These are phyloP conservation scores for Breviolum minutum DNA, from an alignment of 73 alveolate species.

Conservation along the genomic window DNA sequence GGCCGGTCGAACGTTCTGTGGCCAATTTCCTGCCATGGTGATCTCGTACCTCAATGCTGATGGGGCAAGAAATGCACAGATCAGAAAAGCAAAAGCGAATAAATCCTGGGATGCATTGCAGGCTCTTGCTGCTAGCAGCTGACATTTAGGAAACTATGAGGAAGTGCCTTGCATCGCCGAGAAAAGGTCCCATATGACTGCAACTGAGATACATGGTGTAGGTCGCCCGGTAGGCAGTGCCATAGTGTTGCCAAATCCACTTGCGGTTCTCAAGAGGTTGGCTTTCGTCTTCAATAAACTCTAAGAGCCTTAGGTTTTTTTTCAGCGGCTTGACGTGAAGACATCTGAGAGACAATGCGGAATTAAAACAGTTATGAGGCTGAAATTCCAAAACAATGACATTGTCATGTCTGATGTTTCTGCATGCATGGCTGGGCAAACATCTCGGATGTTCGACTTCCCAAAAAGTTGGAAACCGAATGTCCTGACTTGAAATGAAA, in stretches of 20 bases:
- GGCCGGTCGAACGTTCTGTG: slow-evolving; percentile 41
- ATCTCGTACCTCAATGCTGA: slow-evolving; percentile 39
- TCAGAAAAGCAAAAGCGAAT: too few species aligned
- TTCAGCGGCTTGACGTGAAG: not conserved
- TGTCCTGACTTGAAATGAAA: too few species aligned
- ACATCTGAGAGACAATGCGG: too few species aligned
- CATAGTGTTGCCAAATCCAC: slow-evolving; percentile 70
- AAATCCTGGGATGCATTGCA: too few species aligned
- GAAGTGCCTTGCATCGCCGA: not conserved
- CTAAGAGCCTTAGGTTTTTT: not conserved
- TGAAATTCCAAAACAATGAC: too few species aligned
- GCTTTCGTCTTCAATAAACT: not conserved
- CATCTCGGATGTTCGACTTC: too few species aligned
- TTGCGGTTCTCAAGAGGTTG: not conserved
- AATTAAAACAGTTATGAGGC: too few species aligned
- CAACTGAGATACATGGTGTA: slow-evolving; percentile 48
- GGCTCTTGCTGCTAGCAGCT: too few species aligned
- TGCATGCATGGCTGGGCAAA: too few species aligned
- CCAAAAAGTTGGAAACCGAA: too few species aligned
- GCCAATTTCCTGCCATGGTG: slow-evolving; percentile 80
- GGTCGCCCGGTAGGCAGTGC: slow-evolving; percentile 85
- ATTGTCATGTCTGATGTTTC: too few species aligned
- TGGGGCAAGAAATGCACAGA: too few species aligned
- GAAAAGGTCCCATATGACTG: not conserved
- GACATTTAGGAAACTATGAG: not conserved